Base-by-base conservation (phyloP, 2,329 filamentous ascomycete genomes). In the Fusarium buxicola region DNA sequence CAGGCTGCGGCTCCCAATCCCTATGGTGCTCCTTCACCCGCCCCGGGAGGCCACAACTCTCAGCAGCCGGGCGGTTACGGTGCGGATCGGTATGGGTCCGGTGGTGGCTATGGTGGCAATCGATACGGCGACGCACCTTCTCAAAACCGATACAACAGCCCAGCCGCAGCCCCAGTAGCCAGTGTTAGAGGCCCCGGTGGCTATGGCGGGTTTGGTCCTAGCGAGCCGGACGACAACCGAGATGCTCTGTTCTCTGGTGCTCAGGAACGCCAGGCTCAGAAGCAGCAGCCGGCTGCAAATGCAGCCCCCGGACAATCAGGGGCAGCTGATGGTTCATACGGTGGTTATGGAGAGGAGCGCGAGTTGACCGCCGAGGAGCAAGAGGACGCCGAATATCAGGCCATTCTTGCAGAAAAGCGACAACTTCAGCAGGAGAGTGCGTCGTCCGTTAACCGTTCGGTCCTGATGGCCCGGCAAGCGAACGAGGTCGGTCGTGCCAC, bases 341-440 rank as follows among this genome's bases (percentile, higher is more conserved):
- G 80, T 24, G 84, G 82, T 25, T 87, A 88, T 62, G 85, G 91
- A 48, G 88, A 89, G 54, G 84, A 91, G 57, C 86, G 92, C 43
- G 87, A 96, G 74, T 79, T 97, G 65, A 96, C 92, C 0, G 92
- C 89, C 2, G 92, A 97, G 67, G 86, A 87, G 82, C 79, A 92
- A 73, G 92, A 97, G 54, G 80, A 85, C 79, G 77, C 89, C 63
- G 89, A 95, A 58, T 85, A 94, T 11, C 82, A 88, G 57, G 86
- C 87, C 0, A 87, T 78, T 21, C 69, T 89, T 15, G 56, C 68
- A 5, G 74, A 80, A 67, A 79, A 78, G 68, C 82, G 89, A 66
- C 86, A 96, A 71, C 84, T 92, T 72, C 94, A 94, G 75, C 86
- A 92, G 65, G 88, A 92, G 58, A 92, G 92, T 72, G 74, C 73